Evolutionary conservation across 371 early-diverging fungal species (phyloP), one percentile per base, ranked within the genome.

Genomic region (Mortierella sp.): DNA sequence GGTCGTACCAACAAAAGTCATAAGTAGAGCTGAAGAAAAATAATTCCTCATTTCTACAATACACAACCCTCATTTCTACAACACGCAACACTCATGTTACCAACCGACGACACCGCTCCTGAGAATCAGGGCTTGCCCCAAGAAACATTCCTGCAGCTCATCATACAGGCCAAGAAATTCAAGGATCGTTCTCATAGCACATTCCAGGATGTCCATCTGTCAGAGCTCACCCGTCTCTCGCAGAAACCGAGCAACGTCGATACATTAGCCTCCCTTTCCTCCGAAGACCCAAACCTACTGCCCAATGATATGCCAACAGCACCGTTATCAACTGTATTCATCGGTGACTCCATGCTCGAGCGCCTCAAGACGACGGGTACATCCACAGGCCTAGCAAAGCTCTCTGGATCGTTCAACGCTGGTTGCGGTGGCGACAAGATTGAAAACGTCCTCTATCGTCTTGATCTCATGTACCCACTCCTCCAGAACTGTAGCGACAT

Each of bases 401-500:
- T 73, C 1, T 70, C 72, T 18, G 18, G 32, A 38, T 78, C 74
- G 16, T 68, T 78, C 35, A 78, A 78, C 43, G 70, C 48, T 10
- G 78, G 78, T 8, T 78, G 78, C 27, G 73, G 78, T 35, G 78
- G 78, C 35, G 78, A 78, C 74, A 78, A 78, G 74, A 63, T 78
- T 29, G 78, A 78, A 27, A 78, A 73, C 27, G 78, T 78, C 1
- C 65, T 78, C 8, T 78, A 68, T 27, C 78, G 78, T 5, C 78
- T 78, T 29, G 73, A 73, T 6, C 73, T 73, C 38, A 78, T 78
- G 78, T 51, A 18, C 2, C 63, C 78, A 21, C 55, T 54, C 6
- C 74, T 78, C 32, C 63, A 65, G 54, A 24, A 70, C 21, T 58
- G 60, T 12, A 54, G 43, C 7, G 29, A 32, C 0, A 74, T 79